Conservation (phyloP, 2,329 filamentous ascomycete species). For the Claviceps sorghi region DNA sequence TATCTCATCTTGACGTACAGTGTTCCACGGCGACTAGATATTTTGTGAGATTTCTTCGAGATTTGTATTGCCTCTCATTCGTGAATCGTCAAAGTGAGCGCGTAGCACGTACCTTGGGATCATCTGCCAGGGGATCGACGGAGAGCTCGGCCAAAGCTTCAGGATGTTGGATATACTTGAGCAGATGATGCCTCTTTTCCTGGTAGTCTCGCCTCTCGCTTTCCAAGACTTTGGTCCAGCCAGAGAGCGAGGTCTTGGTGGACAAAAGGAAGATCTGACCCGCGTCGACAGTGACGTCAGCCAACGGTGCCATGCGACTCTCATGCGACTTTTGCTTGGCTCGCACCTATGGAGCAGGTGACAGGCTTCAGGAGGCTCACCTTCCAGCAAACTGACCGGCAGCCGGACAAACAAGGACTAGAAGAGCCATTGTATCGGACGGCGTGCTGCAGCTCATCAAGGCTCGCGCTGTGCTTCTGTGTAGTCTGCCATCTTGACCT, state of each 20-base stretch:
- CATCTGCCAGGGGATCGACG: conserved; percentile 75
- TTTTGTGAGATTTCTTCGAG: conserved; percentile 1
- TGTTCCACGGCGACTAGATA: conserved; percentile 72
- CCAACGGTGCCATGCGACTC: not conserved
- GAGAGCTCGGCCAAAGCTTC: conserved; percentile 58
- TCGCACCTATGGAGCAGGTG: not conserved
- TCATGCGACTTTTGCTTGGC: not conserved
- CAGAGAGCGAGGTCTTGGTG: conserved; percentile 44
- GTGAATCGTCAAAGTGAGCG: not conserved
- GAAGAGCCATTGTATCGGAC: conserved; percentile 43
- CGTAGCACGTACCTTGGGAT: conserved; percentile 36
- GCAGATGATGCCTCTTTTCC: conserved; percentile 56
- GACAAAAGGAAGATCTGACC: conserved; percentile 66
- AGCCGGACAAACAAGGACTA: conserved; percentile 54
- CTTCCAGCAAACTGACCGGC: conserved; percentile 89
- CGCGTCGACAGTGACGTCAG: conserved; percentile 5
- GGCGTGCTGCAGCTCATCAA: conserved; percentile 49
- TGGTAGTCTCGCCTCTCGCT: conserved; percentile 62
- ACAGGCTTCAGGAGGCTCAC: conserved; percentile 23
- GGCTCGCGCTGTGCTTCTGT: conserved; percentile 39
- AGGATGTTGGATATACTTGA: conserved; percentile 72
- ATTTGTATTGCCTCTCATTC: not conserved
- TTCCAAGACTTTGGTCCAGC: conserved; percentile 54
- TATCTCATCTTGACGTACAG: conserved; percentile 69
- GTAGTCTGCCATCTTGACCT: conserved; percentile 57